Percentiles rank a stretch among this genome's conserved stretches.
Conservation (phyloP, 108 stramenopile genomes). For the Stephanodiscus triporus region DNA sequence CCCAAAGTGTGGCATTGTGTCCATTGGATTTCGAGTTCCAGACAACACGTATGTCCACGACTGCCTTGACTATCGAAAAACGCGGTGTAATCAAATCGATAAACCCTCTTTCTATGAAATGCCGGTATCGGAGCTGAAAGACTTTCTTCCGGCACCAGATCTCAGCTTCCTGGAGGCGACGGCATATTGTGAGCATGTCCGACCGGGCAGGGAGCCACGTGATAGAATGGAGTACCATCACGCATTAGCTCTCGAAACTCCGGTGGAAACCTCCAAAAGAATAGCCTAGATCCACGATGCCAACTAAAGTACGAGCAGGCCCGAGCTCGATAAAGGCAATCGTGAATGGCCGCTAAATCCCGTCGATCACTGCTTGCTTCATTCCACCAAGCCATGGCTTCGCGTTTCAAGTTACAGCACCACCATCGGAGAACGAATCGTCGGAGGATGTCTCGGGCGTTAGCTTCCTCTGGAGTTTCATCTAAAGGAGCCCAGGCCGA, state of each 20-base stretch:
- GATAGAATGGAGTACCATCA: constrained; percentile 19
- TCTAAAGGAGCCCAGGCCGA: too few relatives aligned
- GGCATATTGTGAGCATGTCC: constrained; percentile 5
- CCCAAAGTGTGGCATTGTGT: constrained; percentile 41
- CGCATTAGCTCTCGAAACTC: not conserved
- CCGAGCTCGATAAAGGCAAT: too few relatives aligned
- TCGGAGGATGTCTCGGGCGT: too few relatives aligned
- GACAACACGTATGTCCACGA: constrained; percentile 47
- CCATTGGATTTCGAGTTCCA: constrained; percentile 45
- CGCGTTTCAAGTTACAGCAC: too few relatives aligned
- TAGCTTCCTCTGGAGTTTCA: too few relatives aligned
- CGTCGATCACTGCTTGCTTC: too few relatives aligned
- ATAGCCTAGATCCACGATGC: constrained; percentile 24
- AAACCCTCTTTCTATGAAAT: constrained; percentile 8
- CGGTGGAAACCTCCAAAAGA: constrained; percentile 44
- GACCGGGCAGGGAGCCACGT: not conserved
- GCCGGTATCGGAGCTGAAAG: constrained; percentile 3
- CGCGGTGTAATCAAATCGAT: not conserved
- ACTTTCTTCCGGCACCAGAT: not conserved
- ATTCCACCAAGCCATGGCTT: too few relatives aligned
- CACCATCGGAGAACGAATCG: too few relatives aligned
- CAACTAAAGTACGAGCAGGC: not conserved
- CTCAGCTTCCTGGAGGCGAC: not conserved
- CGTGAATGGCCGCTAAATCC: constrained; percentile 17
- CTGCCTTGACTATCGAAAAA: constrained; percentile 41